Base-by-base conservation (phyloP, 805 yeast genomes). In the Blastobotrys chiropterorum region DNA sequence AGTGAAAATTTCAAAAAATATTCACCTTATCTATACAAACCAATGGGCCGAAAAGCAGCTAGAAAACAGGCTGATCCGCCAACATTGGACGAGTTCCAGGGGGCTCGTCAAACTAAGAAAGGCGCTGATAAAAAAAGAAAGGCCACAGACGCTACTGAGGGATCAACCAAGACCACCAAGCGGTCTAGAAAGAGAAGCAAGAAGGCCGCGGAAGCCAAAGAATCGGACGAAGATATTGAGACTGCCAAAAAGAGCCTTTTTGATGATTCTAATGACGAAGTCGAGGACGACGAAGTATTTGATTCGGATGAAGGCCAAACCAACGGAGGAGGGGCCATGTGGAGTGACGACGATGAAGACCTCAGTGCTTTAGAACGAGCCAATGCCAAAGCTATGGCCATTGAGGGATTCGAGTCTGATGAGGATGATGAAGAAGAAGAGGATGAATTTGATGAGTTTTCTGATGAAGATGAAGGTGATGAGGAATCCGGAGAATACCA, bases 1-100 rank as follows among this genome's bases (percentile, higher is more conserved):
- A n/a, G n/a, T n/a, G n/a, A n/a, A n/a, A n/a, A n/a, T n/a, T n/a
- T n/a, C n/a, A n/a, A n/a, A n/a, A n/a, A 19, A 5, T 7, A 4
- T 39, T 47, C 50, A 47, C 26, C n/a, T 30, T 42, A 39, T 22
- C 3, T 2, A 42, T 14, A 41, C 7, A 38, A 14, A 4, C 26
- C 26, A 45, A 88, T 90, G 96, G 98, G 98, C 21, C n/a, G n/a
- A n/a, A n/a, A n/a, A n/a, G n/a, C n/a, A n/a, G n/a, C 87, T 88
- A 85, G 88, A 63, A 92, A 88, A 76, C 98, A 92, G 73, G 94
- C 89, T 45, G 86, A 79, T 53, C 98, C 98, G 60, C 97, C 97
- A 38, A 67, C 90, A 3, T 74, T 83, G 56, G 98, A 92, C 44
- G 96, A 92, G 63, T 83, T 90, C 67, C 81, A 62, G 15, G 67